phyloP scores from a whole-genome alignment of 2,329 filamentous ascomycete species.

The Falciphora oryzae region DNA sequence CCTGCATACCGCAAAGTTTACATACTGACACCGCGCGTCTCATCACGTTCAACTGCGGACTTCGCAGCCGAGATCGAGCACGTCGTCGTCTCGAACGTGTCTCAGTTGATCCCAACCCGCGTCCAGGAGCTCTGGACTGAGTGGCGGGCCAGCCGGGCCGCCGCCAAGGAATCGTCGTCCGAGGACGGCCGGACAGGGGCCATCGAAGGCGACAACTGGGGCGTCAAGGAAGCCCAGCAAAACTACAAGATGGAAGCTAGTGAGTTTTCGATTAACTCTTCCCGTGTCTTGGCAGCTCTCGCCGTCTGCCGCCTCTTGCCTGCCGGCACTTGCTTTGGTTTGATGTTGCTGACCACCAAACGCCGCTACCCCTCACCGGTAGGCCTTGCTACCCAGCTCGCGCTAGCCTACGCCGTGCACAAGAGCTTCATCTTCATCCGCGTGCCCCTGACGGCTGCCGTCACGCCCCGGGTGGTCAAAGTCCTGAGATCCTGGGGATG shows the following conservation, averaged over 20 bases:
- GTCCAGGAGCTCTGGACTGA: conserved; percentile 48
- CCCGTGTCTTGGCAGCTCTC: neutral
- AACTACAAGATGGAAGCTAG: conserved; percentile 63
- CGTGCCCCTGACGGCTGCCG: conserved; percentile 84
- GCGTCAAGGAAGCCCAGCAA: conserved; percentile 58
- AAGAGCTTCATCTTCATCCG: conserved; percentile 96
- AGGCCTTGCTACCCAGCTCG: conserved; percentile 74
- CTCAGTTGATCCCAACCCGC: conserved; percentile 53
- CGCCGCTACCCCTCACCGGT: neutral
- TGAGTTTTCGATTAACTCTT: conserved; percentile 45
- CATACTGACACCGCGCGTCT: no score
- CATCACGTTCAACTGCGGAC: conserved; percentile 8
- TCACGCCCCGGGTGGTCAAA: conserved; percentile 93
- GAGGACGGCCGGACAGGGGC: conserved; percentile 22
- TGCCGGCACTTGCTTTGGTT: no score
- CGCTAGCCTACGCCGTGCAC: conserved; percentile 92
- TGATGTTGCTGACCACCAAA: no score
- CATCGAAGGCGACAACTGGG: conserved; percentile 37
- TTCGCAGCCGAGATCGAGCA: conserved; percentile 56
- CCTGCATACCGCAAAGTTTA: neutral
- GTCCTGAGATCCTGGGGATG: conserved; percentile 82
- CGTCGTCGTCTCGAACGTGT: conserved; percentile 54
- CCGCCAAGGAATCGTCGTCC: conserved; percentile 36
- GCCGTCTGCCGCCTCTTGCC: neutral
- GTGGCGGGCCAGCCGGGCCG: conserved; percentile 29